phyloP scores from a whole-genome alignment of 179 eudicot species.

The Corrigiola litoralis region DNA sequence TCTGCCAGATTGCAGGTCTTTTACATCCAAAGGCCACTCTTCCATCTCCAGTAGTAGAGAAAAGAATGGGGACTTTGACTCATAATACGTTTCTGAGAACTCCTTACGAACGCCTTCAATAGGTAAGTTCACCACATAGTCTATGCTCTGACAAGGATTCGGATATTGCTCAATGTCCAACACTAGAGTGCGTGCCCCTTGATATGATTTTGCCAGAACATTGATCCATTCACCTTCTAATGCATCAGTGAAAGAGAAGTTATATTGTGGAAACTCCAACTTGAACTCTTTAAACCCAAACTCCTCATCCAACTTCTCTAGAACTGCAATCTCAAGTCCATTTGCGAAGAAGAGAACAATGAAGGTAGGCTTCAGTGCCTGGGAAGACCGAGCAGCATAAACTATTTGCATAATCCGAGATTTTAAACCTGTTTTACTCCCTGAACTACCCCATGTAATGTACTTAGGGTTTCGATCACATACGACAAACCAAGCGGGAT shows the following conservation, averaged over 20 bases:
- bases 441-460: conserved; percentile 55
- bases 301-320: conserved; percentile 35
- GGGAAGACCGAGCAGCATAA: conserved; percentile 49
- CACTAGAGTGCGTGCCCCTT: conserved; percentile 42
- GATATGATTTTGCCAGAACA: conserved; percentile 46
- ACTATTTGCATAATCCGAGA: conserved; percentile 42
- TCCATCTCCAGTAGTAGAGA: conserved; percentile 49
- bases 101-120: conserved; percentile 15
- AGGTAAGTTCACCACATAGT: conserved; percentile 13
- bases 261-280: conserved; percentile 33
- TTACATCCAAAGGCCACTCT: conserved; percentile 29
- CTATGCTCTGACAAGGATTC: conserved; percentile 21
- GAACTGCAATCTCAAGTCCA: conserved; percentile 46
- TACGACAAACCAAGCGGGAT: conserved; percentile 80
- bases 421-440: conserved; percentile 46
- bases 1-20: conserved; percentile 15
- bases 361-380: conserved; percentile 49
- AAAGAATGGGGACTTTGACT: conserved; percentile 38
- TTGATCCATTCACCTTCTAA: conserved; percentile 68
- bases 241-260: conserved; percentile 38
- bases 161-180: conserved; percentile 36
- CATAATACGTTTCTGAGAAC: conserved; percentile 10
- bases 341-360: conserved; percentile 72
- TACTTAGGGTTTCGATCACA: conserved; percentile 83
- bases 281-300: conserved; percentile 47